Percentiles rank a stretch among this genome's conserved stretches.
These are phyloP conservation scores for Cladosporium sp. DNA, from an alignment of 2,329 filamentous ascomycete genomes.

Conservation along the genomic window DNA sequence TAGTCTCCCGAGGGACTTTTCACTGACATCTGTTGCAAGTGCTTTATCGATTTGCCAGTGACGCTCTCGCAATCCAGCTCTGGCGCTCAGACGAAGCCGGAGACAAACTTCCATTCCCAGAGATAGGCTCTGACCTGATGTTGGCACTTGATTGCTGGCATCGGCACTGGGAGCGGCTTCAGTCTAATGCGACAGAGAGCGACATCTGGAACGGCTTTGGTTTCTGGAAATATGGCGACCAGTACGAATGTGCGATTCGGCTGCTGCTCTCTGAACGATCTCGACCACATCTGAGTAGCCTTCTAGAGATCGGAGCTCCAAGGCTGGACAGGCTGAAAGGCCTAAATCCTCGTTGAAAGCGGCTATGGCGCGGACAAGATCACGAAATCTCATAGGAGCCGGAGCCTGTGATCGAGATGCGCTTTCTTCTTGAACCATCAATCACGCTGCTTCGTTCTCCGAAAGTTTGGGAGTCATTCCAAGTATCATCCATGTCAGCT, in stretches of 20 bases:
- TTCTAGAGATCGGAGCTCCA: neutral
- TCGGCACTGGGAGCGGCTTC: constrained; percentile 19
- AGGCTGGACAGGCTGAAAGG: neutral
- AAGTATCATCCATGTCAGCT: neutral
- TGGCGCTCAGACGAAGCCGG: neutral
- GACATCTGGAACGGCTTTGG: constrained; percentile 20
- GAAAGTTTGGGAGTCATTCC: neutral
- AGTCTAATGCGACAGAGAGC: constrained; percentile 11
- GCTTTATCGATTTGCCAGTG: neutral
- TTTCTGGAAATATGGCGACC: constrained; percentile 25
- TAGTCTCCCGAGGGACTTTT: neutral
- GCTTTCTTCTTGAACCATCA: neutral
- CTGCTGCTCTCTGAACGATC: constrained; percentile 15
- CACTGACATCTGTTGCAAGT: neutral
- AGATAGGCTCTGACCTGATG: neutral
- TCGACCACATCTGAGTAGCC: neutral
- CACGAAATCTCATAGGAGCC: neutral
- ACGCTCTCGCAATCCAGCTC: neutral
- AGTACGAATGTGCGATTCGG: constrained; percentile 24
- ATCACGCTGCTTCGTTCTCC: neutral
- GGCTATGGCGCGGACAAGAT: neutral
- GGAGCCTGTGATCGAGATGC: neutral
- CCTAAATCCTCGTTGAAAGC: neutral
- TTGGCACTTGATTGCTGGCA: constrained; percentile 25
- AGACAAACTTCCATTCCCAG: neutral